These are phyloP conservation scores for Trichoderma lentiforme DNA, from an alignment of 2,329 filamentous ascomycete genomes.

Conservation along the genomic window DNA sequence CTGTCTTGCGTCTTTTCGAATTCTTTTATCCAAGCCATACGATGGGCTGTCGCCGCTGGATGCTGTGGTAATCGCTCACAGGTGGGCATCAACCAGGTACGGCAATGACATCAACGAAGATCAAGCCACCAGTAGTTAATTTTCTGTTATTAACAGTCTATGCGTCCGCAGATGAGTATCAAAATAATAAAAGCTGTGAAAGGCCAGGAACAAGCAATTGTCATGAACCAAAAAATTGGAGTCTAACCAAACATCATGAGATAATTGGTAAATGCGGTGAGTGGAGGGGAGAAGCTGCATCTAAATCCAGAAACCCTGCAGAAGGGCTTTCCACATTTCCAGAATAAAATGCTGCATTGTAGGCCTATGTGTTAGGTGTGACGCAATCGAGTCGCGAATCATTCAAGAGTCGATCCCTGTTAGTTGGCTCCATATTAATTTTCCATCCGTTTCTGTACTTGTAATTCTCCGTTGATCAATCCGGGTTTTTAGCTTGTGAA, in stretches of 20 bases:
- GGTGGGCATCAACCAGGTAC: background rate
- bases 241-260: background rate
- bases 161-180: background rate
- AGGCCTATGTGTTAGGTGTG: background rate
- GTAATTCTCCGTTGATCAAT: background rate
- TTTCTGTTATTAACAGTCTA: background rate
- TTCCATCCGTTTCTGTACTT: background rate
- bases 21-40: background rate
- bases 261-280: constrained; percentile 2
- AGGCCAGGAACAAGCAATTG: background rate
- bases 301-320: background rate
- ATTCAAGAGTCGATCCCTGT: constrained; percentile 1
- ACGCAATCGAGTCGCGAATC: constrained; percentile 11
- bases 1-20: background rate
- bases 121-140: background rate
- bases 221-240: background rate
- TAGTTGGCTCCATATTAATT: background rate
- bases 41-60: background rate
- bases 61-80: background rate
- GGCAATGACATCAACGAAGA: background rate
- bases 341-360: background rate
- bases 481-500: background rate
- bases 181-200: background rate
- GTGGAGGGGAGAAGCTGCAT: background rate
- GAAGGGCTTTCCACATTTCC: background rate